Percentiles rank a stretch among this genome's conserved stretches.
Conservation (phyloP, 495 filamentous ascomycete genomes). For the Friedmanniomyces simplex region DNA sequence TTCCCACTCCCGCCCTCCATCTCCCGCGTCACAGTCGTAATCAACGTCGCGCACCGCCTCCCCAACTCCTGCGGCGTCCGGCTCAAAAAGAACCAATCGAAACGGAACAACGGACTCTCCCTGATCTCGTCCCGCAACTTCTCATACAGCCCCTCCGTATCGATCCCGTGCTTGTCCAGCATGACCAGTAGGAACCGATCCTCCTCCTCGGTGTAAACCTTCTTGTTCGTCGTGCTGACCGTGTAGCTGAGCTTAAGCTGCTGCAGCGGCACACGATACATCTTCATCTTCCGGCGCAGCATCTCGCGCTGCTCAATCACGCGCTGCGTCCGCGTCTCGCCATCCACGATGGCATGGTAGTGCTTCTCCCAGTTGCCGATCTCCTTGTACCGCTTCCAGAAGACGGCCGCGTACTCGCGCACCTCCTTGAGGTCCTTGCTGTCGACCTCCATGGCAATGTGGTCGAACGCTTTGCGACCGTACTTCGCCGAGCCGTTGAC, state of each 20-base stretch:
- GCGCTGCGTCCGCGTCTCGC: conserved; percentile 80
- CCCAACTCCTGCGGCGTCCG: conserved; percentile 87
- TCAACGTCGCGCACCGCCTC: conserved; percentile 81
- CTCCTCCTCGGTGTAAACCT: conserved; percentile 98
- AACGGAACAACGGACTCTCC: conserved; percentile 89
- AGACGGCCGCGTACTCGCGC: conserved; percentile 80
- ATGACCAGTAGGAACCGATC: conserved; percentile 93
- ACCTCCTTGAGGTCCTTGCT: conserved; percentile 79
- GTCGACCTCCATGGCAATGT: conserved; percentile 83
- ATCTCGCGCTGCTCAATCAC: conserved; percentile 88
- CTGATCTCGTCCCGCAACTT: conserved; percentile 52
- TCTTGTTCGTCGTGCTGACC: conserved; percentile 98
- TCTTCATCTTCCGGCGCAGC: conserved; percentile 85
- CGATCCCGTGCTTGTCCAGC: conserved; percentile 76
- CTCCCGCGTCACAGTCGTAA: conserved; percentile 88
- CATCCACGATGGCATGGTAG: conserved; percentile 74
- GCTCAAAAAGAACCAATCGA: conserved; percentile 98
- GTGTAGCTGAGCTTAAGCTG: conserved; percentile 98
- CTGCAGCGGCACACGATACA: conserved; percentile 92
- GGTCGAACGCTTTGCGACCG: conserved; percentile 70
- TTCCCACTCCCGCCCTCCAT: conserved; percentile 52
- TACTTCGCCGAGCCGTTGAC: conserved; percentile 89
- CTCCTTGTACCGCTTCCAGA: conserved; percentile 86
- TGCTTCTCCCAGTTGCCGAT: conserved; percentile 83
- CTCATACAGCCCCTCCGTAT: conserved; percentile 33